phyloP scores from a whole-genome alignment of 768 basidiomycete species.

The Kwoniella botswanensis region DNA sequence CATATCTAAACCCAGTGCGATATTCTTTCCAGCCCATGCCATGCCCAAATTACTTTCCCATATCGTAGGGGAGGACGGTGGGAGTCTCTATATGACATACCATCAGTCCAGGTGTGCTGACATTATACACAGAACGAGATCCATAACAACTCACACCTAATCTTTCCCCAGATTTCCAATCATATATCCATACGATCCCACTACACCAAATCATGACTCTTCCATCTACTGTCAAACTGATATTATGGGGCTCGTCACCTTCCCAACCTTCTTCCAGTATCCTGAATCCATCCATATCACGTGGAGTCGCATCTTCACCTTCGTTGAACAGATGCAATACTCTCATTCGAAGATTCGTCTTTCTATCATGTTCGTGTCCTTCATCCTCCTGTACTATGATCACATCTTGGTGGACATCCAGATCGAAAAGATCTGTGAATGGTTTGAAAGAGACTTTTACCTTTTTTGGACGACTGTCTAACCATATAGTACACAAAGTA shows the following conservation, averaged over 20 bases:
- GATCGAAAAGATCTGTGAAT: constrained; percentile 13
- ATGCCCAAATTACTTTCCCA: constrained; percentile 19
- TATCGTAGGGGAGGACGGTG: background rate
- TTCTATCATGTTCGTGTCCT: background rate
- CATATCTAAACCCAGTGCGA: constrained; percentile 4
- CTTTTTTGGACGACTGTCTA: background rate
- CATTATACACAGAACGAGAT: too few species aligned
- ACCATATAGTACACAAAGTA: constrained; percentile 17
- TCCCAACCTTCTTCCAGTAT: constrained; percentile 5
- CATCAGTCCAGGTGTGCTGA: background rate
- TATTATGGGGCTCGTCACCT: constrained; percentile 12
- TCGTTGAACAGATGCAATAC: constrained; percentile 15
- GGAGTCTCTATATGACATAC: background rate
- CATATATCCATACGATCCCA: constrained; percentile 10
- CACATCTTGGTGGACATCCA: constrained; percentile 20
- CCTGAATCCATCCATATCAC: background rate
- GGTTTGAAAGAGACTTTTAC: constrained; percentile 14
- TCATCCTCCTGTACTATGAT: constrained; percentile 11
- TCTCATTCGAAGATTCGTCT: constrained; percentile 9
- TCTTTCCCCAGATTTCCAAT: background rate
- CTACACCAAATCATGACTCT: constrained; percentile 19
- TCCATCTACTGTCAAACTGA: constrained; percentile 11
- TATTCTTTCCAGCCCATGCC: constrained; percentile 9
- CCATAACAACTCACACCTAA: constrained; percentile 6
- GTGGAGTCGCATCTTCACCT: constrained; percentile 4